Evolutionary conservation across 1,284 basidiomycete species (phyloP).

Genomic region (Flammula alnicola): DNA sequence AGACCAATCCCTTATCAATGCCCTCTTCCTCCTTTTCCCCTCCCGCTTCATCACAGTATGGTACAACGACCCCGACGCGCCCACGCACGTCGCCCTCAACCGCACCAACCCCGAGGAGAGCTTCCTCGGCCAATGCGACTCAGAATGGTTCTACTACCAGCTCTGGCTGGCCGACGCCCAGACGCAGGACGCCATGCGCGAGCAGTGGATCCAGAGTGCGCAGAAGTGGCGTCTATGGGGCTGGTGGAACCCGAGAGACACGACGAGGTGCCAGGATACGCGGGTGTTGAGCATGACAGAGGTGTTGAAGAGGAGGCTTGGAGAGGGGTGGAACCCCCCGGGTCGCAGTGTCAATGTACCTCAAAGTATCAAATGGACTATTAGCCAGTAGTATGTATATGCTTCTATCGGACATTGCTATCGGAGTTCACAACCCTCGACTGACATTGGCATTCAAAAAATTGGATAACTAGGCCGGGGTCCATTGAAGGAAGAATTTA

Average conservation of each 20-base stretch:
- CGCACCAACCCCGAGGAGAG: slow-evolving; percentile 18
- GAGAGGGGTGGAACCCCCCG: slow-evolving; percentile 32
- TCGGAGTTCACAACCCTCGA: too few relatives aligned
- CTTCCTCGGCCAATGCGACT: slow-evolving; percentile 40
- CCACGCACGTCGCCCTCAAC: slow-evolving; percentile 14
- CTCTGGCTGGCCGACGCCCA: slow-evolving; percentile 44
- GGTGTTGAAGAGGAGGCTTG: slow-evolving; percentile 31
- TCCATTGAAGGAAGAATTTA: too few relatives aligned
- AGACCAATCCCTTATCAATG: slow-evolving; percentile 54
- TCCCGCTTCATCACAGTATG: slow-evolving; percentile 47
- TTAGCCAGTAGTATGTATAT: too few relatives aligned
- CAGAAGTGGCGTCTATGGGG: slow-evolving; percentile 27
- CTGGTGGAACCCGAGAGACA: slow-evolving; percentile 32
- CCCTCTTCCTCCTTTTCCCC: slow-evolving; percentile 51
- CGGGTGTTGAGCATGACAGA: slow-evolving; percentile 28
- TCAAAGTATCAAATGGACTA: too few relatives aligned
- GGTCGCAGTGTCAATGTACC: too few relatives aligned
- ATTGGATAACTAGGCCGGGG: too few relatives aligned
- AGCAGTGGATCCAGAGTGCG: slow-evolving; percentile 20
- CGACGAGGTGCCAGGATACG: slow-evolving; percentile 30
- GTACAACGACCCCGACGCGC: slow-evolving; percentile 28
- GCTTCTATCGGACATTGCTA: too few relatives aligned
- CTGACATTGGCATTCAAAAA: too few relatives aligned
- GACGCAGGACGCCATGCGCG: slow-evolving; percentile 36
- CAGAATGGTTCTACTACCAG: slow-evolving; percentile 53